phyloP scores from a whole-genome alignment of 116 monocot species.

The Iris pallida region DNA sequence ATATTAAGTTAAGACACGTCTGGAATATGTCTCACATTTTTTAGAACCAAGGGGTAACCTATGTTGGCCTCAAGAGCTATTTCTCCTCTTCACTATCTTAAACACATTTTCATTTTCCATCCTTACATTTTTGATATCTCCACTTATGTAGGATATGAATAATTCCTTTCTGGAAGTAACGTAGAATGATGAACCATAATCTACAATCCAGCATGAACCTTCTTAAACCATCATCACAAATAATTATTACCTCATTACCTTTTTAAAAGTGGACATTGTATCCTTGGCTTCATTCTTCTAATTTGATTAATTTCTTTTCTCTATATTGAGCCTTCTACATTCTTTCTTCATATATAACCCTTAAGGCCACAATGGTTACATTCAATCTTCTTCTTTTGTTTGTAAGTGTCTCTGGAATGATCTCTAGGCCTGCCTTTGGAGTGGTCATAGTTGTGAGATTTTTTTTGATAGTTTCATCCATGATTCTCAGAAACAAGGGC shows the following conservation, averaged over 20 bases:
- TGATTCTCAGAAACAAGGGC: neutral
- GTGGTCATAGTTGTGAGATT: neutral
- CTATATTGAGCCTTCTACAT: neutral
- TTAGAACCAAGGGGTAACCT: neutral
- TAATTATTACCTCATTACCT: neutral
- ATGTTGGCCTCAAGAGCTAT: no score
- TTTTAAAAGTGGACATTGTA: neutral
- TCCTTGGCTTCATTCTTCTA: neutral
- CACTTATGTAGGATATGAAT: neutral
- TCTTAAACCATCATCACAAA: neutral
- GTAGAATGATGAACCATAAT: neutral
- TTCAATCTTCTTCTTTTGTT: neutral
- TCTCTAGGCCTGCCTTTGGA: neutral
- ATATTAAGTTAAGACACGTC: constrained; percentile 9
- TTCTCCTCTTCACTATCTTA: neutral
- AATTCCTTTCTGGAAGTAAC: constrained; percentile 1
- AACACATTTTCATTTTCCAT: neutral
- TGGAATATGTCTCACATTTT: neutral
- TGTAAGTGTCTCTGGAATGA: neutral
- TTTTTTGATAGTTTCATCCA: neutral
- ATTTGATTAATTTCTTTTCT: neutral
- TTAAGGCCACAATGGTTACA: neutral
- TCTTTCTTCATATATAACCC: neutral
- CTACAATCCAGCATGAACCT: neutral
- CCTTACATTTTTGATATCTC: constrained; percentile 3